A percentile compares a stretch with the other conserved stretches of the same genome.
Conservation (phyloP, 2,329 filamentous ascomycete species). For the Lasiodiplodia citricola region DNA sequence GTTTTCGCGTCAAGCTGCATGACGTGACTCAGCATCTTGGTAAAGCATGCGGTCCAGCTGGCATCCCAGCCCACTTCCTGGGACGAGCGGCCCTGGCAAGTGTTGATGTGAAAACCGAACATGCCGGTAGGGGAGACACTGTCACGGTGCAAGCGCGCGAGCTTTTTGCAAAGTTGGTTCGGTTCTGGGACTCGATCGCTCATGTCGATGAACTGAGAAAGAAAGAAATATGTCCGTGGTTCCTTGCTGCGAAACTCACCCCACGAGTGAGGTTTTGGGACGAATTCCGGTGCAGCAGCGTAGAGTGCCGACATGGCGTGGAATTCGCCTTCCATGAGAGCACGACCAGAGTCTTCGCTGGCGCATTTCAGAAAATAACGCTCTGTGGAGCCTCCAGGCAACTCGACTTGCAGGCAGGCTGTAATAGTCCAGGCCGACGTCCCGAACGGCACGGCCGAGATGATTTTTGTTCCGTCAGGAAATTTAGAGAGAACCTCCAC, state of each 20-base stretch:
- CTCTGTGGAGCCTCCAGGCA: not conserved
- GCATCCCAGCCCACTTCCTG: conserved; percentile 42
- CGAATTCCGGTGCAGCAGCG: not conserved
- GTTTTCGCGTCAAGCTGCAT: conserved; percentile 37
- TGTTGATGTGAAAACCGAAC: conserved; percentile 47
- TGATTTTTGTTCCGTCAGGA: conserved; percentile 2
- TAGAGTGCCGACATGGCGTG: conserved; percentile 12
- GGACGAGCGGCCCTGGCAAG: conserved; percentile 32
- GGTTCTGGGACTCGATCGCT: not conserved
- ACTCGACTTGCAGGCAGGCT: conserved; percentile 2
- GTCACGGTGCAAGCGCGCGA: conserved; percentile 3
- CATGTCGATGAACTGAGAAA: conserved; percentile 10
- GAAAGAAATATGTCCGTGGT: conserved; percentile 5
- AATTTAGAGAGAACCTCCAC: not conserved
- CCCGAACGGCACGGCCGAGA: conserved; percentile 2
- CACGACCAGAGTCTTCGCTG: not conserved
- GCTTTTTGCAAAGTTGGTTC: not conserved
- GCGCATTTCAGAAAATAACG: conserved; percentile 19
- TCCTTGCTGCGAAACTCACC: not conserved
- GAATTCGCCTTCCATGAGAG: conserved; percentile 12
- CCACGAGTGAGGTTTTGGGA: conserved; percentile 1
- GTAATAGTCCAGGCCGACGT: conserved; percentile 13
- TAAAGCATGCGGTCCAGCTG: conserved; percentile 50
- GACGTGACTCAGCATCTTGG: conserved; percentile 38
- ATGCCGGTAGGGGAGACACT: conserved; percentile 35